Evolutionary conservation across 352 stramenopile genomes (phyloP), one percentile per base, ranked within the genome.

Genomic region (Elongisporangium senticosum): DNA sequence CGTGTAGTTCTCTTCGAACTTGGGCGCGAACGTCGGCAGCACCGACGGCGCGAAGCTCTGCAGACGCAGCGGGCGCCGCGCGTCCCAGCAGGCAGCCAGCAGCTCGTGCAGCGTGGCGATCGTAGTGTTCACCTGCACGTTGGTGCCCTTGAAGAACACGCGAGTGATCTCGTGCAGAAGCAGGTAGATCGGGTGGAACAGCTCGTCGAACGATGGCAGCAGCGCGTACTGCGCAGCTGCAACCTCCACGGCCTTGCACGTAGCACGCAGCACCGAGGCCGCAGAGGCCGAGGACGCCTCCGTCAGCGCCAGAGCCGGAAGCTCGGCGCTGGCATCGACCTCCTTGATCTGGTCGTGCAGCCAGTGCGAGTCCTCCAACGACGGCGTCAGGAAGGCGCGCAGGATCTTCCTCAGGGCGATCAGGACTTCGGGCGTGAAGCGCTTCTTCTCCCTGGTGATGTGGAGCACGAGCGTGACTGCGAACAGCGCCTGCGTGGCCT

Each of bases 1-100:
- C 61, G 87, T 93, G 73, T 97, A 97, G 64, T 92, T 93, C 62
- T 92, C 86, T 65, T 96, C 81, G 63, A 96, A 97, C 54, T 91
- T 90, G n/a, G 90, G 90, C 37, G 77, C 84, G 55, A 97, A 93
- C 39, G 86, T 87, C 37, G 83, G 83, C 51, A 96, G 56, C 58
- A 82, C 72, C 33, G 66, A 73, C 4, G 85, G 83, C 17, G 77
- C 78, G 49, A 90, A 89, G 39, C 67, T 87, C 63, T 96, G 86
- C 33, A 96, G 72, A 10, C 83, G 79, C 57, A 96, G 72, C 51
- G 86, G 86, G 20, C 73, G 56, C 7, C 79, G 79, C 6, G 64
- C 62, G 0, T 51, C 48, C 77, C 79, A 89, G 64, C 79, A 87
- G 1, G 49, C 23, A 23, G 76, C 62, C 1, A 92, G 65, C 37